Base-by-base conservation (phyloP, 2,329 filamentous ascomycete species). In the Botrytis elliptica region DNA sequence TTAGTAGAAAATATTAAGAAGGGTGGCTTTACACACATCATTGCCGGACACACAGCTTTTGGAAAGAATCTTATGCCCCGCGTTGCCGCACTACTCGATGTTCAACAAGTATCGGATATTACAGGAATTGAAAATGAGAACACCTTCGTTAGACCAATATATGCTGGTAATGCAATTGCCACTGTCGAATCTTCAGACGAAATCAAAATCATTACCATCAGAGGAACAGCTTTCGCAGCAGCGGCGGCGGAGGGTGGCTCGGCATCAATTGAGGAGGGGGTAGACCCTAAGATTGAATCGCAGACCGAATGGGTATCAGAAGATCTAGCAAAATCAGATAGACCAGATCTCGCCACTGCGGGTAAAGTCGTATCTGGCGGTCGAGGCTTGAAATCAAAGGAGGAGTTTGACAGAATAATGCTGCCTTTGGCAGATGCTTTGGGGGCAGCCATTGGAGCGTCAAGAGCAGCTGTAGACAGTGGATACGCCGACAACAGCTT, bases 401-500 rank as follows among this genome's bases (percentile, higher is more conserved):
- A 97, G 83, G 95, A 98, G 72, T 99, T 99, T 81, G 95, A 99
- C 85, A 91, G 88, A 79, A 83, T 99, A 72, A 98, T 99, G 88
- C 87, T 94, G 73, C 95, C 96, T 62, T 88, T 99, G 72, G 96
- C 96, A 1, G 96, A 99, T 83, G 90, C 94, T 1, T 87, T 99
- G 5, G 95, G 95, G 63, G 96, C 96, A n/a, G 96, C 96, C 7
- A 94, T 99, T 75, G 96, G 96, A 79, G 96, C 96, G 42, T 97
- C 94, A 70, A 91, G 96, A 79, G 96, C 96, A 29, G 96, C 96
- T 16, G 96, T 99, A 59, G 96, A 99, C 84, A 97, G 93, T 79
- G 96, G 96, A 8, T 99, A 98, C 81, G 96, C 96, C 44, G 96
- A 99, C 85, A 99, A 99, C 88, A 97, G 94, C 83, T 86, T 99